A percentile compares a stretch with the other conserved stretches of the same genome.
These are phyloP conservation scores for rapeseed (Brassica napus) DNA, from an alignment of 345 rosid genomes.

Conservation along the genomic window DNA sequence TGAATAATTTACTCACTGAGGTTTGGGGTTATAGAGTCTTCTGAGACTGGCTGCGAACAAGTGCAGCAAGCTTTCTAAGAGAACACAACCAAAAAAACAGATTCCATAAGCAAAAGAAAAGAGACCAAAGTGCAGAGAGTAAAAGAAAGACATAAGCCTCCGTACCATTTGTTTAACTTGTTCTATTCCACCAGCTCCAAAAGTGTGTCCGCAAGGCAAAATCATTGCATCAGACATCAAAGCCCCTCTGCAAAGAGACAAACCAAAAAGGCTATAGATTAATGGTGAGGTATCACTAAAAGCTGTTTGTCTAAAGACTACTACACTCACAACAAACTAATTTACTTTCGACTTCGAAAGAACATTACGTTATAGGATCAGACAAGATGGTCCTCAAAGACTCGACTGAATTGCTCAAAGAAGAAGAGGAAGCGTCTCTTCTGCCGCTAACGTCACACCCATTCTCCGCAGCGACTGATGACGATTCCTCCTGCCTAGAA, in stretches of 20 bases:
- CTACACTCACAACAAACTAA: neutral
- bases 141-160: neutral
- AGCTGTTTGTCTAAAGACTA: neutral
- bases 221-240: constrained; percentile 96
- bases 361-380: constrained; percentile 75
- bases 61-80: constrained; percentile 59
- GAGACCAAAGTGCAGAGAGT: neutral
- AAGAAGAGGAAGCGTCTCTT: constrained; percentile 54
- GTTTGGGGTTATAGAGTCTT: constrained; percentile 73
- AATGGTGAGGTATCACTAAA: neutral
- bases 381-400: constrained; percentile 76
- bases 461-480: constrained; percentile 46
- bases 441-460: constrained; percentile 75
- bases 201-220: constrained; percentile 91
- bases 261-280: neutral
- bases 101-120: constrained; percentile 9
- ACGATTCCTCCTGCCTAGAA: constrained; percentile 57
- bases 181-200: constrained; percentile 77
- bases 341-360: neutral
- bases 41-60: constrained; percentile 71
- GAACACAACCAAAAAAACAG: neutral
- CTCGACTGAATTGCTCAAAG: constrained; percentile 54
- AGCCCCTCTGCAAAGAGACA: constrained; percentile 53
- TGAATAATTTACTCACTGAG: constrained; percentile 60
- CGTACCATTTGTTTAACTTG: constrained; percentile 65